A percentile compares a stretch with the other conserved stretches of the same genome.
These are phyloP conservation scores for Penicillium canariense DNA, from an alignment of 495 filamentous ascomycete species.

Conservation along the genomic window DNA sequence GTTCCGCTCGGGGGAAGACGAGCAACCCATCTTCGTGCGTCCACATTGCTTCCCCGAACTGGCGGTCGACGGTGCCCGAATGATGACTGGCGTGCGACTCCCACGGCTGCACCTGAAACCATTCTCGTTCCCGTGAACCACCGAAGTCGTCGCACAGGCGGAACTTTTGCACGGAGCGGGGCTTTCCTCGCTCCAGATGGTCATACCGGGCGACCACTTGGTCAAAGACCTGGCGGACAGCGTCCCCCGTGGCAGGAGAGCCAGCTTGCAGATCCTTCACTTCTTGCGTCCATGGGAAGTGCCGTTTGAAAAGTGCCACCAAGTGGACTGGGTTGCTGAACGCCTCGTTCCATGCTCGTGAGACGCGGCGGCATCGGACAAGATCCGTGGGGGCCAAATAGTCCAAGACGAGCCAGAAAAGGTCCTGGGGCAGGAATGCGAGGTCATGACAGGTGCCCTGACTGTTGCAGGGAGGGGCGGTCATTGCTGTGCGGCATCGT, in stretches of 20 bases:
- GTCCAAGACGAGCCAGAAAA: constrained; percentile 42
- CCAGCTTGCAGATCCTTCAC: constrained; percentile 33
- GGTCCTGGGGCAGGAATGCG: constrained; percentile 38
- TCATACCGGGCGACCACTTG: constrained; percentile 56
- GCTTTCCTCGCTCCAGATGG: constrained; percentile 49
- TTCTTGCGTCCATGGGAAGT: constrained; percentile 56
- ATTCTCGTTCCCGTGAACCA: constrained; percentile 32
- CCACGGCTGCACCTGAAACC: constrained; percentile 56
- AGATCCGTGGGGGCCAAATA: constrained; percentile 50
- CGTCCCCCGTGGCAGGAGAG: background rate
- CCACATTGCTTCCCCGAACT: constrained; percentile 59
- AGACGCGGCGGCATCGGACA: constrained; percentile 56
- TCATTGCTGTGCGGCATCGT: constrained; percentile 8
- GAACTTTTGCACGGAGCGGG: constrained; percentile 48
- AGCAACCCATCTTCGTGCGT: constrained; percentile 58
- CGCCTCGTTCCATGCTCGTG: constrained; percentile 49
- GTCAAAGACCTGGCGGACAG: constrained; percentile 50
- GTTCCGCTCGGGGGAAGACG: constrained; percentile 50
- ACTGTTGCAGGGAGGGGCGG: background rate
- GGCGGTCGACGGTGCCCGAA: constrained; percentile 38
- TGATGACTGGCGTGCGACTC: constrained; percentile 49
- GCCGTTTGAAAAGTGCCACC: constrained; percentile 46
- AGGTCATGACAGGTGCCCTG: constrained; percentile 17
- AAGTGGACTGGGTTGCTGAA: constrained; percentile 51
- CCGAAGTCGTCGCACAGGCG: constrained; percentile 38